Conservation (phyloP, 768 basidiomycete species). For the Mycena chlorophos region DNA sequence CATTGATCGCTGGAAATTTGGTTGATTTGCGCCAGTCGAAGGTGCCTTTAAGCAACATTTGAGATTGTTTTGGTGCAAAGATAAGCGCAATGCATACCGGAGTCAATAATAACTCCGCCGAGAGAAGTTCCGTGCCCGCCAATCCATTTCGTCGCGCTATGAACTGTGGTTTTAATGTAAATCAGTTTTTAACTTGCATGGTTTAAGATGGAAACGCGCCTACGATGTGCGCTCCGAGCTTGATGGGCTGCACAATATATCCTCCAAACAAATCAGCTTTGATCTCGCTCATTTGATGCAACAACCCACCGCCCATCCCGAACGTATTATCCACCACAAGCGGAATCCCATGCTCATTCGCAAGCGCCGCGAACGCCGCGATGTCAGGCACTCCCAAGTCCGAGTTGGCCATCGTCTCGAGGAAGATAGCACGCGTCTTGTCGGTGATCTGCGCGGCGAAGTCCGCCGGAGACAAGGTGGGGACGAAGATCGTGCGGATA, state of each 20-base stretch:
- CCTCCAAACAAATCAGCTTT: no score
- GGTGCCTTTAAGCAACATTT: conserved; percentile 31
- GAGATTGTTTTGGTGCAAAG: background rate
- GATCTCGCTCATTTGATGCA: no score
- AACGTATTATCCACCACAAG: conserved; percentile 59
- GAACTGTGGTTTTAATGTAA: no score
- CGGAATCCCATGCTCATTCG: conserved; percentile 6
- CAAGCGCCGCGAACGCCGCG: conserved; percentile 49
- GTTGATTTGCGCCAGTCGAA: background rate
- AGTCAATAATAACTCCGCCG: conserved; percentile 54
- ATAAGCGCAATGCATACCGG: conserved; percentile 35
- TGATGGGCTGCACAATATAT: conserved; percentile 21
- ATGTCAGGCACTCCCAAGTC: conserved; percentile 50
- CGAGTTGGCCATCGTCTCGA: conserved; percentile 60
- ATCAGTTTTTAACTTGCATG: no score
- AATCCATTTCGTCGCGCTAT: conserved; percentile 40
- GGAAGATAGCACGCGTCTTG: conserved; percentile 55
- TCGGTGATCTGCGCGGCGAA: conserved; percentile 52
- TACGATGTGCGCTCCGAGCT: conserved; percentile 27
- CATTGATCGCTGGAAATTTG: background rate
- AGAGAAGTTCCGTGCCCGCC: conserved; percentile 42
- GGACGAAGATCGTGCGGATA: no score
- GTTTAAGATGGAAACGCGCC: no score
- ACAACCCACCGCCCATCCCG: conserved; percentile 40
- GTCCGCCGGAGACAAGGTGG: background rate